These are phyloP conservation scores for Pythium myriotylum DNA, from an alignment of 352 stramenopile genomes.

Conservation along the genomic window DNA sequence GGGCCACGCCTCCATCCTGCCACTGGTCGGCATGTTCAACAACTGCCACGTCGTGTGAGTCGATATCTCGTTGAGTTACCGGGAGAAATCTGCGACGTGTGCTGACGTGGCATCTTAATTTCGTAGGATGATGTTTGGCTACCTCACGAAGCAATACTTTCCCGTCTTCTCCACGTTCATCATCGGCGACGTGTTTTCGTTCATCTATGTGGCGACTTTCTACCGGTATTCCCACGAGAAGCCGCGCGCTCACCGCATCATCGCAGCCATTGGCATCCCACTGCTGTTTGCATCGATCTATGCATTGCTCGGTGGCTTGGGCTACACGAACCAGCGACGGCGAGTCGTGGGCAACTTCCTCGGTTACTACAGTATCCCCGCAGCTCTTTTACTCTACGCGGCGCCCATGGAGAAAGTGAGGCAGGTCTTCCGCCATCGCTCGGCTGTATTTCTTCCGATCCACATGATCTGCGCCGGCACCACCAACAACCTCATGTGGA, in stretches of 20 bases:
- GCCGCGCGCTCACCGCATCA: slow-evolving; percentile 37
- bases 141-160: slow-evolving; percentile 43
- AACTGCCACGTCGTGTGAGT: slow-evolving; percentile 40
- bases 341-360: slow-evolving; percentile 31
- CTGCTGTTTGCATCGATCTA: slow-evolving; percentile 38
- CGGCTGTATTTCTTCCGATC: slow-evolving; percentile 48
- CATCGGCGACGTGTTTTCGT: slow-evolving; percentile 36
- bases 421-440: slow-evolving; percentile 48
- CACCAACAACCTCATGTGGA: slow-evolving; percentile 56
- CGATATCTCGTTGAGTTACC: background rate
- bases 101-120: background rate
- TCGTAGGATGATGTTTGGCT: slow-evolving; percentile 40
- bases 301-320: slow-evolving; percentile 34
- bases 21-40: slow-evolving; percentile 41
- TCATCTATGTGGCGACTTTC: slow-evolving; percentile 51
- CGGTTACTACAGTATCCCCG: slow-evolving; percentile 40
- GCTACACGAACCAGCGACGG: slow-evolving; percentile 31
- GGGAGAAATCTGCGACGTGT: background rate
- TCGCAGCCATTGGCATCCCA: slow-evolving; percentile 19
- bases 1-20: slow-evolving; percentile 45
- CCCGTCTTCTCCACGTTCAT: slow-evolving; percentile 48
- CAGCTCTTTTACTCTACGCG: slow-evolving; percentile 48
- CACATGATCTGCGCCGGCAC: slow-evolving; percentile 52
- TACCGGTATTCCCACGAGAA: slow-evolving; percentile 46
- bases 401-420: slow-evolving; percentile 52